Conservation (phyloP, 805 yeast species). For the Starmera dryadoides region DNA sequence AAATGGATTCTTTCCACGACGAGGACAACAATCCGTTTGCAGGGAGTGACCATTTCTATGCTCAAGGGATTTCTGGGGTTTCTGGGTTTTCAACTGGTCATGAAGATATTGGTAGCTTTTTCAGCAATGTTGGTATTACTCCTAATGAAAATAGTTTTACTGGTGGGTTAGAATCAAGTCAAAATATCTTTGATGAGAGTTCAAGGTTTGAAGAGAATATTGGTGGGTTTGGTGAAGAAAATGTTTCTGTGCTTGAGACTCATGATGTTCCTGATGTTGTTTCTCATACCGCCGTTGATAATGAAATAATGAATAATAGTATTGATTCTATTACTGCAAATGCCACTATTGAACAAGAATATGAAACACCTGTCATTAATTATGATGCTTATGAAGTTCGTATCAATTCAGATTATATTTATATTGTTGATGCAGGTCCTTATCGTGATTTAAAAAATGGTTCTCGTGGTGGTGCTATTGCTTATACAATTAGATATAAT, state of each 20-base stretch:
- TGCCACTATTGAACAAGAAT: background rate
- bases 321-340: too few species aligned
- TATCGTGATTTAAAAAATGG: conserved; percentile 52
- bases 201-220: too few species aligned
- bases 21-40: conserved; percentile 28
- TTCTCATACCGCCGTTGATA: too few species aligned
- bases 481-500: conserved; percentile 65
- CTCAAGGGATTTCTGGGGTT: conserved; percentile 13
- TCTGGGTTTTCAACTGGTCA: background rate
- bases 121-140: too few species aligned
- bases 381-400: background rate
- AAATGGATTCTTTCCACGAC: conserved; percentile 11
- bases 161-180: too few species aligned
- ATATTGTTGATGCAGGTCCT: conserved; percentile 64
- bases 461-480: conserved; percentile 50
- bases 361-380: background rate
- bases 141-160: too few species aligned
- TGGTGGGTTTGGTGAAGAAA: too few species aligned
- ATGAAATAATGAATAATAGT: too few species aligned
- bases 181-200: too few species aligned
- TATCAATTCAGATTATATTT: conserved; percentile 10
- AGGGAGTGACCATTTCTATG: conserved; percentile 19
- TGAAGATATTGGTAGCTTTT: too few species aligned
- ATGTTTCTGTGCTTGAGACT: too few species aligned
- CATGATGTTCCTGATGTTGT: too few species aligned